phyloP scores from a whole-genome alignment of 345 rosid species.

The Kandelia obovata region DNA sequence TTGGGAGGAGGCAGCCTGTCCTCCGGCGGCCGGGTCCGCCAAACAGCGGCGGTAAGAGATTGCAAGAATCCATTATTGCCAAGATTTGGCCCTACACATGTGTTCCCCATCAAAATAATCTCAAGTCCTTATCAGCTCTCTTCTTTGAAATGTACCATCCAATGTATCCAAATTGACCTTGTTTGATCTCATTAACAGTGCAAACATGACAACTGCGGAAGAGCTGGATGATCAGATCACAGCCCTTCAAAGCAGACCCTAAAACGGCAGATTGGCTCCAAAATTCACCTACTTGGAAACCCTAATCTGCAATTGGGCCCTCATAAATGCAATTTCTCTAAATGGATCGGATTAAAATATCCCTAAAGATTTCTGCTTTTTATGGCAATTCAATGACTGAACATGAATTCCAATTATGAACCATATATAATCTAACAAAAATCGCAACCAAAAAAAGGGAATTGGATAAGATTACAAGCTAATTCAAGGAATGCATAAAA shows the following conservation, averaged over 20 bases:
- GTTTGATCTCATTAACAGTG: constrained; percentile 21
- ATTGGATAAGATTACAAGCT: too few relatives aligned
- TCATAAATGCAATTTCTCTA: background rate
- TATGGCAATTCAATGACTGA: background rate
- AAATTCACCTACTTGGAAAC: constrained; percentile 8
- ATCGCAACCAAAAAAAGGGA: too few relatives aligned
- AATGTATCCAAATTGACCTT: constrained; percentile 14
- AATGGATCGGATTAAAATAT: background rate
- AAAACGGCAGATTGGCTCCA: constrained; percentile 5
- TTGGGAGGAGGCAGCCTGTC: constrained; percentile 43
- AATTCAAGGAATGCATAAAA: too few relatives aligned
- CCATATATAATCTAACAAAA: too few relatives aligned
- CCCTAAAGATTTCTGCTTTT: background rate
- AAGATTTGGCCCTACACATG: constrained; percentile 81
- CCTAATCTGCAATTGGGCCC: constrained; percentile 4
- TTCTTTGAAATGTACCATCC: constrained; percentile 10
- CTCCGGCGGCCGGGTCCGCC: constrained; percentile 56
- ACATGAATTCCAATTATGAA: too few relatives aligned
- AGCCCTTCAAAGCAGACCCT: background rate
- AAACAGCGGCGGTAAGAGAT: constrained; percentile 67
- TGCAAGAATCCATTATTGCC: constrained; percentile 64
- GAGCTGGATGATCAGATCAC: background rate
- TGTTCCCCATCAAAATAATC: constrained; percentile 67
- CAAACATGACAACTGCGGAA: background rate
- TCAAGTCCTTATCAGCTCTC: constrained; percentile 28